Percentiles rank a stretch among this genome's conserved stretches.
Conservation (phyloP, 192 early-diverging fungal genomes). For the Rhizophagus sp. region DNA sequence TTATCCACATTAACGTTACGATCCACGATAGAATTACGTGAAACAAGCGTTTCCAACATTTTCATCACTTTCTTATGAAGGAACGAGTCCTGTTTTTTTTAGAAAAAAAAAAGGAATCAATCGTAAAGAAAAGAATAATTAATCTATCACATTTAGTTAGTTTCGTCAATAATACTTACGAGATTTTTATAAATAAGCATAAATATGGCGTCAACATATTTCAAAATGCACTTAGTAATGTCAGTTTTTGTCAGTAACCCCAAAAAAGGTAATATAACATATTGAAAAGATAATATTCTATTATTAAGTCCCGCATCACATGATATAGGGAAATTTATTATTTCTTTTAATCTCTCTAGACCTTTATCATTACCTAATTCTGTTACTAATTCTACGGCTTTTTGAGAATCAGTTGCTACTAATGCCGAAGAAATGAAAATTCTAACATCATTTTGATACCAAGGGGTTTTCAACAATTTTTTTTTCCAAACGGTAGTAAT, state of each 20-base stretch:
- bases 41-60: conserved; percentile 31
- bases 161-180: neutral
- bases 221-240: conserved; percentile 39
- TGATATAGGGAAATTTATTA: conserved; percentile 32
- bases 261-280: conserved; percentile 36
- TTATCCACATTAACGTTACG: neutral
- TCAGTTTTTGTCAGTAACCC: conserved; percentile 34
- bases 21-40: conserved; percentile 32
- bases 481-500: neutral
- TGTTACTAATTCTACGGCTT: conserved; percentile 30
- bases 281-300: conserved; percentile 37
- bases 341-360: conserved; percentile 26
- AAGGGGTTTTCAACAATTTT: neutral
- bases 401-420: too few relatives aligned
- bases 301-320: conserved; percentile 26
- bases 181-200: conserved; percentile 35
- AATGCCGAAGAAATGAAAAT: conserved; percentile 18
- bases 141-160: neutral
- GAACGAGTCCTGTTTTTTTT: conserved; percentile 7
- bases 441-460: conserved; percentile 9
- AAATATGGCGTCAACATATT: conserved; percentile 36
- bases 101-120: neutral
- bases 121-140: too few relatives aligned
- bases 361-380: conserved; percentile 27
- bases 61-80: neutral